Base-by-base conservation (phyloP, 1,284 basidiomycete genomes). In the Termitomyces sp. region DNA sequence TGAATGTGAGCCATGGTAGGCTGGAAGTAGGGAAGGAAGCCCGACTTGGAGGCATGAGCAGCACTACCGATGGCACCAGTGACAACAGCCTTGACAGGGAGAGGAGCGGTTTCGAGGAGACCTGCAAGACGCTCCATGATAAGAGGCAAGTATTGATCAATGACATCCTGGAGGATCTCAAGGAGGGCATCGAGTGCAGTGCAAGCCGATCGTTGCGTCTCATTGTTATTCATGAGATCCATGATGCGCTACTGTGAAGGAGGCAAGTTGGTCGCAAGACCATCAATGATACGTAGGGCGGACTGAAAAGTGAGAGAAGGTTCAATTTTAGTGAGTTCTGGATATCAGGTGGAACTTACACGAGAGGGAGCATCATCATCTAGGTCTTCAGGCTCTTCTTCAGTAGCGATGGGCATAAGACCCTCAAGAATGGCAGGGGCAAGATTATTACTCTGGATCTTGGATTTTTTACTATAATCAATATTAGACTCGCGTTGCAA, bases 21-120 rank as follows among this genome's bases (percentile, higher is more conserved):
- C 62, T 88, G 81, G 77, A 99, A 99, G 80, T 98, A 99, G 3
- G 94, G 95, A 49, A 89, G 72, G 78, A 99, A 99, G 60, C 86
- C 84, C 44, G 81, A 84, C 71, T 93, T 93, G 51, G 96, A 93
- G n/a, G 97, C 96, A 70, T 99, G 96, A 1, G 97, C 96, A 24
- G 97, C 96, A 62, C 91, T 95, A 41, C 97, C 97, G 64, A 99
- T 98, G 26, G 97, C 97, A 24, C 97, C 97, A 45, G 93, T 96
- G 64, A 99, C 93, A 59, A 98, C 95, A 40, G 93, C 82, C 76
- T 99, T 97, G 70, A 99, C 88, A 34, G 86, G 69, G 56, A 91
- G 71, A 24, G 93, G 88, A 3, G 93, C 94, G 21, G 81, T 87
- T 63, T 94, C 91, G 54, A 99, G 86, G 21, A 99, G 81, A 53